Percentiles rank a stretch among this genome's conserved stretches.
Conservation (phyloP, 805 yeast species). For the Komagataella ulmi region DNA sequence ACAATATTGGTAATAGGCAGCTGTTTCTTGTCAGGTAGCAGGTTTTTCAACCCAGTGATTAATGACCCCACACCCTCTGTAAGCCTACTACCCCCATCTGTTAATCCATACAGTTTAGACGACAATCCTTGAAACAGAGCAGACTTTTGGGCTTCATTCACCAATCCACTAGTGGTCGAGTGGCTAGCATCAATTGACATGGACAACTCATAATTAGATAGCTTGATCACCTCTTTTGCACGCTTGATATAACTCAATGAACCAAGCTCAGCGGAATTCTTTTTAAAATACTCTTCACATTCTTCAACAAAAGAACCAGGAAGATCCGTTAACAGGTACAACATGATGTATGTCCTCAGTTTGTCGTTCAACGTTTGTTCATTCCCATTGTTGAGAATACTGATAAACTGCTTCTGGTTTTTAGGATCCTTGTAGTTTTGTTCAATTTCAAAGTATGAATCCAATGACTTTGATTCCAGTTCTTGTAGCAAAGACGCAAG, state of each 20-base stretch:
- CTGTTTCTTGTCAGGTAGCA: constrained; percentile 78
- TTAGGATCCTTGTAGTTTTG: constrained; percentile 59
- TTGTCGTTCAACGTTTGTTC: constrained; percentile 53
- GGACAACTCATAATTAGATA: constrained; percentile 14
- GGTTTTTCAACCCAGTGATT: constrained; percentile 75
- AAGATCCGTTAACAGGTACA: constrained; percentile 40
- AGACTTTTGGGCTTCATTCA: constrained; percentile 21
- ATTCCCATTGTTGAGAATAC: constrained; percentile 30
- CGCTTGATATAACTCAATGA: constrained; percentile 67
- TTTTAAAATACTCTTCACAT: constrained; percentile 48
- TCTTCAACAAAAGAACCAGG: constrained; percentile 35
- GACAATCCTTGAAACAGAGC: constrained; percentile 65
- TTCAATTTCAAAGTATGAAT: constrained; percentile 88
- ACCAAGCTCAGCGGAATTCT: constrained; percentile 43
- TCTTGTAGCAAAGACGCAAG: constrained; percentile 74
- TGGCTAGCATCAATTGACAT: constrained; percentile 18
- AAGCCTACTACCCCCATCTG: constrained; percentile 49
- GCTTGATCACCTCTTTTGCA: constrained; percentile 62
- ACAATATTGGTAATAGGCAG: constrained; percentile 85
- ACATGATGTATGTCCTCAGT: constrained; percentile 77
- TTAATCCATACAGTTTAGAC: constrained; percentile 64
- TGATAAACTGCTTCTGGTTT: constrained; percentile 45
- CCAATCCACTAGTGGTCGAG: constrained; percentile 10
- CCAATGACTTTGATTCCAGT: constrained; percentile 76
- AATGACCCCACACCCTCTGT: constrained; percentile 85